phyloP scores from a whole-genome alignment of 257 asterid species.

The Vinca minor region DNA sequence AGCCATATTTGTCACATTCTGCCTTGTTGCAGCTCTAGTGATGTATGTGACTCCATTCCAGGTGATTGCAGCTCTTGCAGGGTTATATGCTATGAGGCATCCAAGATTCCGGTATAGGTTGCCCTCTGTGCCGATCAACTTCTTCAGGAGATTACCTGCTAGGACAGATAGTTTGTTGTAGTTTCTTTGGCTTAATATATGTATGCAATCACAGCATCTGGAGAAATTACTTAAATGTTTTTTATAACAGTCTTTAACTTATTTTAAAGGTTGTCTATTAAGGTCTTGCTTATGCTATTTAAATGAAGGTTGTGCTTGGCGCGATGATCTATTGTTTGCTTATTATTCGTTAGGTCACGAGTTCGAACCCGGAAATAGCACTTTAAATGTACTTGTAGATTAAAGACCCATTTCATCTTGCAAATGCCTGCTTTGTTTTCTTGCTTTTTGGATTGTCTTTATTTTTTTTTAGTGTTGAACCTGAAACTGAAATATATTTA shows the following conservation, averaged over 20 bases:
- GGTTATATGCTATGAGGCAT: slow-evolving; percentile 78
- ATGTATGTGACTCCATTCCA: slow-evolving; percentile 77
- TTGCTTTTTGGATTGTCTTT: no score
- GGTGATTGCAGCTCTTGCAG: slow-evolving; percentile 60
- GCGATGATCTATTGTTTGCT: no score
- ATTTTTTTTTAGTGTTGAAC: no score
- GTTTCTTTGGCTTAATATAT: neutral
- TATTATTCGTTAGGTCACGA: no score
- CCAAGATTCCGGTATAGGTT: slow-evolving; percentile 72
- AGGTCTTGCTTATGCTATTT: slow-evolving; percentile 3
- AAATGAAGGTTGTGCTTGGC: no score
- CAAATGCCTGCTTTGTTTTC: neutral
- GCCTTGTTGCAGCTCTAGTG: slow-evolving; percentile 59
- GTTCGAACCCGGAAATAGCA: no score
- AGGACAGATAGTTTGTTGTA: slow-evolving; percentile 45
- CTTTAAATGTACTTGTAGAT: no score
- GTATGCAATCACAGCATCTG: neutral
- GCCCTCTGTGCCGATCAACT: slow-evolving; percentile 68
- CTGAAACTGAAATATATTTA: no score
- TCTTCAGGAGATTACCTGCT: slow-evolving; percentile 49
- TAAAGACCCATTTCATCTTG: neutral
- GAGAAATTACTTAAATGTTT: neutral
- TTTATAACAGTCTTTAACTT: neutral
- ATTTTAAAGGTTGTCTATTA: neutral
- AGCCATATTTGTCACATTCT: slow-evolving; percentile 63